These are phyloP conservation scores for Lactarius psammicola DNA, from an alignment of 768 basidiomycete genomes.

Conservation along the genomic window DNA sequence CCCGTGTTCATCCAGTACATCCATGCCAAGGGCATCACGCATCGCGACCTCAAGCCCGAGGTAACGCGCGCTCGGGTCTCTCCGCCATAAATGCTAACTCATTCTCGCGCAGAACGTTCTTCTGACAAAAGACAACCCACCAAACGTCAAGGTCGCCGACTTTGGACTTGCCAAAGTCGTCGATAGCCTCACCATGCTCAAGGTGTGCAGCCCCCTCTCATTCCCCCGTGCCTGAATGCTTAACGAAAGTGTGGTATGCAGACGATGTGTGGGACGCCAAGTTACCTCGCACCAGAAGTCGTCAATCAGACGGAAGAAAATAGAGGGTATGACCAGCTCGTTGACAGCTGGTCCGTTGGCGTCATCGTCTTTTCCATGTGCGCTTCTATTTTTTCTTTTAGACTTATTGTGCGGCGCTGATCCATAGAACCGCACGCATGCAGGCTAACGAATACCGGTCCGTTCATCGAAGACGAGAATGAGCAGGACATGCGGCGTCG, in stretches of 20 bases:
- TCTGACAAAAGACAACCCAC: conserved; percentile 67
- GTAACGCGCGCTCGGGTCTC: conserved; percentile 36
- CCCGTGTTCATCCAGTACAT: conserved; percentile 47
- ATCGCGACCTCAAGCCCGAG: conserved; percentile 93
- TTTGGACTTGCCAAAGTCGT: conserved; percentile 96
- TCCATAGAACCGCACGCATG: background rate
- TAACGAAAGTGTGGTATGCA: conserved; percentile 31
- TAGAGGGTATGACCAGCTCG: conserved; percentile 80
- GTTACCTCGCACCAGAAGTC: conserved; percentile 92
- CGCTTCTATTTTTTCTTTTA: conserved; percentile 30
- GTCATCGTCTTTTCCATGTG: conserved; percentile 93
- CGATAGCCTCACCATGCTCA: conserved; percentile 71
- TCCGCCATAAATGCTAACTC: background rate
- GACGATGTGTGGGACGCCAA: conserved; percentile 97
- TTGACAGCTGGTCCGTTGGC: conserved; percentile 96
- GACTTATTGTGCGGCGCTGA: background rate
- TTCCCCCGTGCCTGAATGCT: background rate
- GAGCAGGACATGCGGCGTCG: conserved; percentile 13
- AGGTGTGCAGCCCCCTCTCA: conserved; percentile 41
- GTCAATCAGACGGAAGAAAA: conserved; percentile 56
- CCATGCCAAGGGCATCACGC: conserved; percentile 74
- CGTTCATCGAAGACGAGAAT: conserved; percentile 21
- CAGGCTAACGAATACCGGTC: conserved; percentile 11
- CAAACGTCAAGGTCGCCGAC: conserved; percentile 86
- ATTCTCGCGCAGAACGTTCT: conserved; percentile 63